Percentiles rank a stretch among this genome's conserved stretches.
These are phyloP conservation scores for Pestalotiopsis sp. DNA, from an alignment of 2,329 filamentous ascomycete species.

Conservation along the genomic window DNA sequence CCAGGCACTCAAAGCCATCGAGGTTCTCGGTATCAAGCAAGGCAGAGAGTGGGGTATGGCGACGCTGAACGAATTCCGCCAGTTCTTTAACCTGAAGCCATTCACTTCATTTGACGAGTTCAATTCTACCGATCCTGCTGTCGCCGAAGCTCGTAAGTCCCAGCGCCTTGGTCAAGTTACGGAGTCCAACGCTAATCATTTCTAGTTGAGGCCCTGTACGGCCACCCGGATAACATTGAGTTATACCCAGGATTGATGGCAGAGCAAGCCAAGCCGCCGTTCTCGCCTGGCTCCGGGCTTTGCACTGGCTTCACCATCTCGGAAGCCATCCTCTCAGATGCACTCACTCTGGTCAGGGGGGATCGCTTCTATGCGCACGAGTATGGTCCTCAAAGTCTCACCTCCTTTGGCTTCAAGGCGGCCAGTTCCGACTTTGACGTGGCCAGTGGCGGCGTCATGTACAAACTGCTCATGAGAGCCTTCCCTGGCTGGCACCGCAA, in stretches of 20 bases:
- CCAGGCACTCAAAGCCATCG: slow-evolving; percentile 71
- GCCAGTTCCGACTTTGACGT: not conserved
- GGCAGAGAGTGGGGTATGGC: slow-evolving; percentile 77
- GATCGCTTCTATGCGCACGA: slow-evolving; percentile 50
- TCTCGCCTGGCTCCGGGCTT: not conserved
- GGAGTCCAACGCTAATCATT: not conserved
- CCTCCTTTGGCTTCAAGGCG: not conserved
- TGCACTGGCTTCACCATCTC: slow-evolving; percentile 43
- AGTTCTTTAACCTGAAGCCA: slow-evolving; percentile 77
- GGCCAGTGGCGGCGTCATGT: not conserved
- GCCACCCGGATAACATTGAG: slow-evolving; percentile 79
- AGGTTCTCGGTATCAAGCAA: slow-evolving; percentile 81
- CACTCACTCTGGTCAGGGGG: slow-evolving; percentile 59
- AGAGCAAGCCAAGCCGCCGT: slow-evolving; percentile 67
- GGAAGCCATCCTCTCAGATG: slow-evolving; percentile 62
- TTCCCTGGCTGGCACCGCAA: not conserved
- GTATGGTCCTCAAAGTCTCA: not conserved
- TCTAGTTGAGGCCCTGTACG: slow-evolving; percentile 59
- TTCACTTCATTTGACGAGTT: slow-evolving; percentile 83
- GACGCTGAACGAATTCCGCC: slow-evolving; percentile 82
- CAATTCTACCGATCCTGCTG: slow-evolving; percentile 70
- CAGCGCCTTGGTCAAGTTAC: not conserved
- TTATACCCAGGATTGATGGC: slow-evolving; percentile 79
- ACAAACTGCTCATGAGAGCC: not conserved
- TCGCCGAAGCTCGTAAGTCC: slow-evolving; percentile 52